Conservation (phyloP, 1,139 yeast genomes). For the Ogataea hybrid region DNA sequence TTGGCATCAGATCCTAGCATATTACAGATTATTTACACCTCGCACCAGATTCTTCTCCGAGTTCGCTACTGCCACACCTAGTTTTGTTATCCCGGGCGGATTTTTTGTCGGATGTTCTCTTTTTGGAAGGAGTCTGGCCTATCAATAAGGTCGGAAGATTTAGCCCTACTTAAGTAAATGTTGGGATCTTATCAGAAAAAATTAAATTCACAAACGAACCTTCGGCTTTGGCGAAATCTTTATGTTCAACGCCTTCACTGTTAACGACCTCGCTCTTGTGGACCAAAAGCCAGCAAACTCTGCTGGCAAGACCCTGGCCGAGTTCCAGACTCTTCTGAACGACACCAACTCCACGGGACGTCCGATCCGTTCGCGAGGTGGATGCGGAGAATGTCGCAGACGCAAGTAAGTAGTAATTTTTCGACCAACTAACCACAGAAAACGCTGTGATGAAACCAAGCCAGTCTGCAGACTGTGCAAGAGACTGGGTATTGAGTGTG, state of each 20-base stretch:
- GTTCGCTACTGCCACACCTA: no score
- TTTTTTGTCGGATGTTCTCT: not conserved
- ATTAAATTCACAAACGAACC: not conserved
- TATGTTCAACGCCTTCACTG: constrained; percentile 9
- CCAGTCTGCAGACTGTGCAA: constrained; percentile 26
- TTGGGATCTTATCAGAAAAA: not conserved
- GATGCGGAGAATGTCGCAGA: constrained; percentile 26
- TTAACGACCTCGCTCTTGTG: constrained; percentile 3
- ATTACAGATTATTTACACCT: no score
- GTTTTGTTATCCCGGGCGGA: no score
- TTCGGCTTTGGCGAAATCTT: not conserved
- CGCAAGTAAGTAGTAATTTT: constrained; percentile 16
- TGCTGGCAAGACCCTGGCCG: constrained; percentile 1
- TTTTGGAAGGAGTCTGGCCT: not conserved
- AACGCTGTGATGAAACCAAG: constrained; percentile 27
- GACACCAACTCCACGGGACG: constrained; percentile 16
- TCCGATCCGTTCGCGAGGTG: constrained; percentile 17
- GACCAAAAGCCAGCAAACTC: not conserved
- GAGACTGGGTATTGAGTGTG: constrained; percentile 17
- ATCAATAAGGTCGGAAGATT: no score
- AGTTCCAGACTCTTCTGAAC: constrained; percentile 10
- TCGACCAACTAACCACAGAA: constrained; percentile 9
- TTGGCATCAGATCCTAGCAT: no score
- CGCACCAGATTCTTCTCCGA: no score
- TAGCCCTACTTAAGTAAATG: not conserved